Percentiles rank a stretch among this genome's conserved stretches.
phyloP scores from a whole-genome alignment of 2,329 filamentous ascomycete genomes.

The Xylaria sp. region DNA sequence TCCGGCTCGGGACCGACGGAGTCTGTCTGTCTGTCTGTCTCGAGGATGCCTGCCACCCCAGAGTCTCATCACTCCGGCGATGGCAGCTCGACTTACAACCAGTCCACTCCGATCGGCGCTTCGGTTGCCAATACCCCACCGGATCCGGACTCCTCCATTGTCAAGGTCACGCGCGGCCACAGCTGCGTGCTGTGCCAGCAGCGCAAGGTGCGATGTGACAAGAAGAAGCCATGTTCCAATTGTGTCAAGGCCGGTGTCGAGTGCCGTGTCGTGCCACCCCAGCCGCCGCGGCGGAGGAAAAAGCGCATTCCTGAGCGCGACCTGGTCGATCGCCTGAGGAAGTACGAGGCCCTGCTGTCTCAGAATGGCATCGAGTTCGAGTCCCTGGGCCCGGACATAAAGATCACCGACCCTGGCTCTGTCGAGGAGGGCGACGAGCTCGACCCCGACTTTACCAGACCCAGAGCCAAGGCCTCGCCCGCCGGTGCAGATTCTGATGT shows the following conservation, averaged over 20 bases:
- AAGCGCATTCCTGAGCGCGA: conserved; percentile 76
- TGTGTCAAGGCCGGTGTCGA: conserved; percentile 72
- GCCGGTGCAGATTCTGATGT: conserved; percentile 55
- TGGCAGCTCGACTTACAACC: conserved; percentile 45
- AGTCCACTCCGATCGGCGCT: conserved; percentile 44
- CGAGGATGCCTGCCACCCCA: conserved; percentile 49
- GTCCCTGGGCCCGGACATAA: conserved; percentile 66
- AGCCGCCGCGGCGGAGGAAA: conserved; percentile 68
- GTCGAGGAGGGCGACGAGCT: conserved; percentile 66
- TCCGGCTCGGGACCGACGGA: conserved; percentile 38
- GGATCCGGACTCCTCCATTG: conserved; percentile 55
- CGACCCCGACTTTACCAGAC: conserved; percentile 65
- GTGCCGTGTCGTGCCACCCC: conserved; percentile 68
- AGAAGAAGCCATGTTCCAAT: conserved; percentile 76
- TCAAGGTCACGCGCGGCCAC: conserved; percentile 69
- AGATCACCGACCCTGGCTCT: conserved; percentile 52
- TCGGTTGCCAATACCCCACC: conserved; percentile 48
- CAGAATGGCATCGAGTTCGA: conserved; percentile 77
- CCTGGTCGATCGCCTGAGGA: conserved; percentile 73
- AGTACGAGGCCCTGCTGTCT: conserved; percentile 74
- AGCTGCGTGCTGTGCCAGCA: conserved; percentile 80
- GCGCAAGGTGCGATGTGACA: conserved; percentile 80
- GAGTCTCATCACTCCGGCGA: conserved; percentile 48
- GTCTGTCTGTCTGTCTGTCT: conserved; percentile 26
- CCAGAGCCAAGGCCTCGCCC: conserved; percentile 61